phyloP scores from a whole-genome alignment of 495 filamentous ascomycete species.

The Aspergillus nanangensis region DNA sequence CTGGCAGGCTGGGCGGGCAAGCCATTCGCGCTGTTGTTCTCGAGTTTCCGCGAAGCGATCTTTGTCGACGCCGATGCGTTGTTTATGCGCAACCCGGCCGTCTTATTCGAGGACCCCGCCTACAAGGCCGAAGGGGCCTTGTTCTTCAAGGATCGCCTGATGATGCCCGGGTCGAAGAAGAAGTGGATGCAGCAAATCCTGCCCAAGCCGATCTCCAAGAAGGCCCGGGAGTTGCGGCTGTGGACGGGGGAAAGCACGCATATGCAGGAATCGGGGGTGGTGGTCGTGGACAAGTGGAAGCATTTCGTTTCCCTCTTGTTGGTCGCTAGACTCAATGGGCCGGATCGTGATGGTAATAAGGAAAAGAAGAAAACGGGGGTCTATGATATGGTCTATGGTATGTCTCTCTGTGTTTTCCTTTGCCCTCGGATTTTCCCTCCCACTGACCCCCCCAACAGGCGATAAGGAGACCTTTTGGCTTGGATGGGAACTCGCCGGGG shows the following conservation, averaged over 20 bases:
- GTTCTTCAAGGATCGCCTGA: constrained; percentile 37
- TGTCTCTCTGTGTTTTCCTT: not conserved
- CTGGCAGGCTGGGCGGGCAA: constrained; percentile 30
- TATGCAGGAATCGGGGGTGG: constrained; percentile 28
- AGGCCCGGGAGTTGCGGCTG: constrained; percentile 11
- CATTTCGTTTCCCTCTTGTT: constrained; percentile 24
- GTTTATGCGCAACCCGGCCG: constrained; percentile 36
- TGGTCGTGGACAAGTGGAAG: constrained; percentile 24
- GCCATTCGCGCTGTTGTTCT: constrained; percentile 41
- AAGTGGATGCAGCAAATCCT: constrained; percentile 16
- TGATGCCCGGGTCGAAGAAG: constrained; percentile 17
- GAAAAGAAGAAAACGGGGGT: constrained; percentile 7
- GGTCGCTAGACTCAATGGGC: constrained; percentile 23
- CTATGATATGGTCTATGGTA: constrained; percentile 28
- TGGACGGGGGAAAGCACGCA: constrained; percentile 22
- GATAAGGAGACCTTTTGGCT: constrained; percentile 30
- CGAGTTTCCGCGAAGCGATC: constrained; percentile 42
- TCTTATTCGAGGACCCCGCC: constrained; percentile 27
- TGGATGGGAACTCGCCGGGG: constrained; percentile 20
- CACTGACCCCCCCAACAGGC: constrained; percentile 13
- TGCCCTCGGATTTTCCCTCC: not conserved
- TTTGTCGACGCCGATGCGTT: constrained; percentile 48
- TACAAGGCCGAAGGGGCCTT: constrained; percentile 29
- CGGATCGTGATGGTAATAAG: constrained; percentile 20
- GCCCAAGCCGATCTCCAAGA: constrained; percentile 13